A percentile compares a stretch with the other conserved stretches of the same genome.
phyloP scores from a whole-genome alignment of 106 monocot species.

The Gastrodia elata region DNA sequence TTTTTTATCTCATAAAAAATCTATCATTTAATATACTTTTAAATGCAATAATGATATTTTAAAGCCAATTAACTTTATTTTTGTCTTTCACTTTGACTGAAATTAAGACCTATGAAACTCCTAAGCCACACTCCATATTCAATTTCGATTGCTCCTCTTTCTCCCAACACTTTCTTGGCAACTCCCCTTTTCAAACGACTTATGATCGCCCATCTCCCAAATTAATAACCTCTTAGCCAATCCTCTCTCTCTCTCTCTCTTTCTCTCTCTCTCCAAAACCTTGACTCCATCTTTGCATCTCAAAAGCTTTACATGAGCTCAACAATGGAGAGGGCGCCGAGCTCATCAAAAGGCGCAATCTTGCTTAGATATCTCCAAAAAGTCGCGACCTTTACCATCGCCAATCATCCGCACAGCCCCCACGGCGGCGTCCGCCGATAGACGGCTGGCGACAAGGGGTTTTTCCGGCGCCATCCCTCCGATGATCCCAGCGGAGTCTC shows the following conservation, averaged over 20 bases:
- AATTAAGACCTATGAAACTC: too few species aligned
- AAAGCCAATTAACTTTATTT: too few species aligned
- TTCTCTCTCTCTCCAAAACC: too few species aligned
- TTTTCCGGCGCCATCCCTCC: background rate
- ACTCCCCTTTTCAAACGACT: background rate
- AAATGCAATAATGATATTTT: too few species aligned
- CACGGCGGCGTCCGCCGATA: background rate
- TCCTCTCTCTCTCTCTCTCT: background rate
- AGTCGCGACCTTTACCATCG: slow-evolving; percentile 2
- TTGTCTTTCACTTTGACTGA: too few species aligned
- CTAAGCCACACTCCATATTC: too few species aligned
- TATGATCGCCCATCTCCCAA: too few species aligned
- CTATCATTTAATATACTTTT: too few species aligned
- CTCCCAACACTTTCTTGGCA: too few species aligned
- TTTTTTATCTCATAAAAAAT: too few species aligned
- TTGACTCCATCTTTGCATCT: background rate
- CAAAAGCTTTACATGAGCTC: background rate
- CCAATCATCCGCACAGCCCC: slow-evolving; percentile 6
- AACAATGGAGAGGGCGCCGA: slow-evolving; percentile 1
- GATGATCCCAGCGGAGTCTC: background rate
- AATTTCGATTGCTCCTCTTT: background rate
- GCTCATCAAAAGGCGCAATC: background rate
- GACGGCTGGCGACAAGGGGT: background rate
- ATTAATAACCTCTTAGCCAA: background rate
- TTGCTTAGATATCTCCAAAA: slow-evolving; percentile 4